These are phyloP conservation scores for Royoungia palumana DNA, from an alignment of 768 basidiomycete genomes.

Conservation along the genomic window DNA sequence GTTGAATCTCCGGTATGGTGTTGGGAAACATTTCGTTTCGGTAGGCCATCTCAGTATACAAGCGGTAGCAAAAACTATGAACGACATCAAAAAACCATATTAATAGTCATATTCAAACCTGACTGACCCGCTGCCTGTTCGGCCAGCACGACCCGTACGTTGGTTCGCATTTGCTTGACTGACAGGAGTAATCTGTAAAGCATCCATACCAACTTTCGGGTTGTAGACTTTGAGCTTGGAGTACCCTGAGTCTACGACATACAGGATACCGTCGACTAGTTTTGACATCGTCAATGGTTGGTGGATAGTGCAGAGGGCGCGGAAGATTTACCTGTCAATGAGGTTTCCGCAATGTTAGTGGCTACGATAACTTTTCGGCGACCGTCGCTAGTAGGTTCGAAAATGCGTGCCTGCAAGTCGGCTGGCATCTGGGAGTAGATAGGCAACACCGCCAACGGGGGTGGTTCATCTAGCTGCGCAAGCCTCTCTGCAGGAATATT, in stretches of 20 bases:
- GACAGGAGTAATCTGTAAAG: conserved; percentile 97
- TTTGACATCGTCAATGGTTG: conserved; percentile 27
- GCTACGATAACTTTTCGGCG: conserved; percentile 96
- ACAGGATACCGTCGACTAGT: conserved; percentile 98
- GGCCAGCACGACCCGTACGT: conserved; percentile 91
- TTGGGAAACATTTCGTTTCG: conserved; percentile 93
- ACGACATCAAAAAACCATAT: conserved; percentile 1
- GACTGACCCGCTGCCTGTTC: conserved; percentile 90
- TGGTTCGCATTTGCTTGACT: conserved; percentile 98
- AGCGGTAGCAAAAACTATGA: conserved; percentile 85
- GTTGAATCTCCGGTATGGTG: conserved; percentile 97
- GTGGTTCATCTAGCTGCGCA: conserved; percentile 86
- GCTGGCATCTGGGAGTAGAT: conserved; percentile 99
- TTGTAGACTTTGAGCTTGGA: conserved; percentile 99
- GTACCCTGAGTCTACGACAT: conserved; percentile 94
- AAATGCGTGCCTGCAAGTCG: conserved; percentile 97
- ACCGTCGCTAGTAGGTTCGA: conserved; percentile 90
- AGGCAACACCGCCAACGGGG: conserved; percentile 85
- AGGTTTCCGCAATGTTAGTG: conserved; percentile 98
- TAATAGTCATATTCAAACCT: background rate
- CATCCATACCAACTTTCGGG: conserved; percentile 99
- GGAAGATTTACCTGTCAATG: conserved; percentile 67
- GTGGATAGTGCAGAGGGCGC: background rate
- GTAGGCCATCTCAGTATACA: conserved; percentile 96
- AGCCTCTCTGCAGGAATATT: conserved; percentile 66